phyloP scores from a whole-genome alignment of 2,329 filamentous ascomycete genomes.

The Neofusicoccum laricinum region DNA sequence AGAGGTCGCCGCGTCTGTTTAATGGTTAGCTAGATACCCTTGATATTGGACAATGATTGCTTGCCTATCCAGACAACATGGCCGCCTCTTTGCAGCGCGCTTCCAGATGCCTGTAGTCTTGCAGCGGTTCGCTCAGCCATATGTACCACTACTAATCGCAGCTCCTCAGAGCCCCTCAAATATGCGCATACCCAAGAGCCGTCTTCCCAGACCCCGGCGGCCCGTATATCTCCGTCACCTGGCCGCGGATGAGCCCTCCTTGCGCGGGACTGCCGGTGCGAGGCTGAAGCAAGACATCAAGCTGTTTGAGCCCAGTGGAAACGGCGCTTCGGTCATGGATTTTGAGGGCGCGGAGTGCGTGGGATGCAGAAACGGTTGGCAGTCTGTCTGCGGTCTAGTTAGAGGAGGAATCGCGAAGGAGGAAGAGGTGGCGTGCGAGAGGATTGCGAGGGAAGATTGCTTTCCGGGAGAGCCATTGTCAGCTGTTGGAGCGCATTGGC shows the following conservation, averaged over 20 bases:
- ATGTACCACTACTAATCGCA: neutral
- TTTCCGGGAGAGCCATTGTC: slow-evolving; percentile 29
- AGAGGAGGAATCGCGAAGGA: neutral
- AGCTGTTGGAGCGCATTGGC: neutral
- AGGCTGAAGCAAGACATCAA: slow-evolving; percentile 44
- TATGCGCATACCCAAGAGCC: slow-evolving; percentile 64
- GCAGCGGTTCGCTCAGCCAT: neutral
- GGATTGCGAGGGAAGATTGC: slow-evolving; percentile 29
- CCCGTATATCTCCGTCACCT: slow-evolving; percentile 84
- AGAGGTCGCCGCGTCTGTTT: slow-evolving; percentile 48
- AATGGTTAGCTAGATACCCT: neutral
- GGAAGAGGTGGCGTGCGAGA: slow-evolving; percentile 32
- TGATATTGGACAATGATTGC: slow-evolving; percentile 29
- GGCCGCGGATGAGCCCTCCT: slow-evolving; percentile 69
- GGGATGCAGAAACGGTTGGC: slow-evolving; percentile 72
- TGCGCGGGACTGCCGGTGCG: slow-evolving; percentile 25
- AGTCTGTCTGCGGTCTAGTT: slow-evolving; percentile 56
- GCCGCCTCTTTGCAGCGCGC: slow-evolving; percentile 58
- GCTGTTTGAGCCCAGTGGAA: slow-evolving; percentile 46
- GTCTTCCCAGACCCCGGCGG: slow-evolving; percentile 86
- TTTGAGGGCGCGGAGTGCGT: slow-evolving; percentile 63
- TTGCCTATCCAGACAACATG: slow-evolving; percentile 80
- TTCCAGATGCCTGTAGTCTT: slow-evolving; percentile 69
- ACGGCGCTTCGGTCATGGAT: slow-evolving; percentile 47
- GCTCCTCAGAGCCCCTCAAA: too few relatives aligned